Percentiles rank a stretch among this genome's conserved stretches.
Conservation (phyloP, 2,329 filamentous ascomycete genomes). For the Cladosporium sp. region DNA sequence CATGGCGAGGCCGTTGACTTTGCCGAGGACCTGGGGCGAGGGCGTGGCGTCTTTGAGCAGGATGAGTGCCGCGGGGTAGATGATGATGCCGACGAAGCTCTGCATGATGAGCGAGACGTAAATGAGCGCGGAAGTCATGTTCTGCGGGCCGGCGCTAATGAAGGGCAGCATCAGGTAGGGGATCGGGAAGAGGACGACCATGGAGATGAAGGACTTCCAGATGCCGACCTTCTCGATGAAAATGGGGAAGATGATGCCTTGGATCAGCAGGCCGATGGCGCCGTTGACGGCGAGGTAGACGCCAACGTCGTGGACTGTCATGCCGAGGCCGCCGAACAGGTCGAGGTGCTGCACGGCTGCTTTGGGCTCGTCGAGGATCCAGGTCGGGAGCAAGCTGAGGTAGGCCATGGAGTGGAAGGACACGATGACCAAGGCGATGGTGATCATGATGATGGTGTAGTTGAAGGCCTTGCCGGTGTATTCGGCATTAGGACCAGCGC, state of each 20-base stretch:
- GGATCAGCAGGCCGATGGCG: conserved; percentile 62
- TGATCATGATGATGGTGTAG: conserved; percentile 62
- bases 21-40: conserved; percentile 54
- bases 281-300: conserved; percentile 62
- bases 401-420: conserved; percentile 92
- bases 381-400: conserved; percentile 82
- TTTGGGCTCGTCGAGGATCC: conserved; percentile 67
- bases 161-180: conserved; percentile 63
- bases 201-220: conserved; percentile 57
- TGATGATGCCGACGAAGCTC: conserved; percentile 61
- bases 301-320: conserved; percentile 58
- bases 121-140: conserved; percentile 51
- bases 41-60: conserved; percentile 64
- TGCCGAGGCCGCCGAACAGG: conserved; percentile 55
- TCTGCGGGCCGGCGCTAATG: conserved; percentile 49
- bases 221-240: conserved; percentile 57
- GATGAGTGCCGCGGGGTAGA: conserved; percentile 59
- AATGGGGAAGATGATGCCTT: conserved; percentile 61
- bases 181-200: conserved; percentile 57
- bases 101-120: conserved; percentile 57
- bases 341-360: conserved; percentile 27
- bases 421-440: conserved; percentile 74
- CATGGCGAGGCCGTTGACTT: conserved; percentile 64
- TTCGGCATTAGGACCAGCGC: conserved; percentile 18
- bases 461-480: conserved; percentile 46